Conservation (phyloP, 75 land plant genomes). For the Chamaecyparis obtusa region DNA sequence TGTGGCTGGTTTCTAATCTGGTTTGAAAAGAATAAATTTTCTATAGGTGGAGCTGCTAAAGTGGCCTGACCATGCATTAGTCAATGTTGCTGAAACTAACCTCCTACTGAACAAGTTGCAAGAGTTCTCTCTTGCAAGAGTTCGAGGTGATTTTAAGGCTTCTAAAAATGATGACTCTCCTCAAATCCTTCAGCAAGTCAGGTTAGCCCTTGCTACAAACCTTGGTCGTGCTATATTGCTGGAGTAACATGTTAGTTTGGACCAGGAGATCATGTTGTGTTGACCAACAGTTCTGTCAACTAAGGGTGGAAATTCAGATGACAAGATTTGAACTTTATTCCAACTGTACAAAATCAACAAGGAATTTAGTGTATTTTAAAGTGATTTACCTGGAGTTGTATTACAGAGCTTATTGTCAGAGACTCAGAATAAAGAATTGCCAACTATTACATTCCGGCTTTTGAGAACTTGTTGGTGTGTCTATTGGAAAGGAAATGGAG, state of each 20-base stretch:
- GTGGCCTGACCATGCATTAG: conserved; percentile 68
- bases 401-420: background rate
- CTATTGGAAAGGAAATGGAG: background rate
- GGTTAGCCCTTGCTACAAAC: conserved; percentile 85
- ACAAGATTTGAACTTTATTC: background rate
- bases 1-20: background rate
- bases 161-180: conserved; percentile 30
- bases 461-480: background rate
- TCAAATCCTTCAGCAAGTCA: conserved; percentile 58
- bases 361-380: background rate
- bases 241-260: conserved; percentile 19
- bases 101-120: conserved; percentile 74
- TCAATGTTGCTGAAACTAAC: conserved; percentile 70
- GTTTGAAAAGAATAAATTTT: background rate
- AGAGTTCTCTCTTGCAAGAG: conserved; percentile 73
- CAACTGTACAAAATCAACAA: background rate
- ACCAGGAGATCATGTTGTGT: background rate
- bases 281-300: background rate
- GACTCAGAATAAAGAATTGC: background rate
- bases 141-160: conserved; percentile 57
- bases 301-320: background rate
- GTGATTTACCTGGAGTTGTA: background rate
- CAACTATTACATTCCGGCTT: background rate
- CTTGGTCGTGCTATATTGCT: conserved; percentile 86
- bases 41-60: conserved; percentile 77